Base-by-base conservation (phyloP, 2,329 filamentous ascomycete genomes). In the Xylogone sp. region DNA sequence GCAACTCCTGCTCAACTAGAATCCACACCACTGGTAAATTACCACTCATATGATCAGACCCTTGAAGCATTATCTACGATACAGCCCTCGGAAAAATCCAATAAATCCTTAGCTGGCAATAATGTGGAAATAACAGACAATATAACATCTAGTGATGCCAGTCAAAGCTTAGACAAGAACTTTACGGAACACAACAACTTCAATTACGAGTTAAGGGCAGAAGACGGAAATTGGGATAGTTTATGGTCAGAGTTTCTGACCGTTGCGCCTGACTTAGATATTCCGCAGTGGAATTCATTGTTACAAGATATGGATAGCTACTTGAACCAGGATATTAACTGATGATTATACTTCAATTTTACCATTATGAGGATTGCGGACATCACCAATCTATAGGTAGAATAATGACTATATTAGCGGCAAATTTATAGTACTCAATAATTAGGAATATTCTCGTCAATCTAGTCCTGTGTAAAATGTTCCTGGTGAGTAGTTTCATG, bases 241-340 rank as follows among this genome's bases (percentile, higher is more conserved):
- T 39, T 52, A 39, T 52, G 50, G 50, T 43, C 45, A 21, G 50
- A 52, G 20, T 52, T 52, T 24, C 18, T 52, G 18, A 45, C 43
- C 27, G 50, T 52, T 9, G 46, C 46, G 24, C 50, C 50, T 18
- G 45, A 52, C 13, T 31, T 52, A 24, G 46, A 48, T 52, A 39
- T 31, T 19, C 50, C 45, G 2, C 29, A 49, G 45, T 52, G 50
- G 50, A 52, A 43, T 34, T 43, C 39, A 27, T 24, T 52, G 42
- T 49, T 52, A 21, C 45, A 47, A 4, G 29, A 48, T 46, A 42
- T 47, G 18, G 49, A 47, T 46, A 31, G 8, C 13, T 31, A 31
- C 13, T 13, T 31, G 27, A 31, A 31, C 13, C 27, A 7, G 27
- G 27, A 31, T 31, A 31, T 31, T 31, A 31, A 13, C 27, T 31